Base-by-base conservation (phyloP, 192 early-diverging fungal genomes). In the Rhizophagus clarus region DNA sequence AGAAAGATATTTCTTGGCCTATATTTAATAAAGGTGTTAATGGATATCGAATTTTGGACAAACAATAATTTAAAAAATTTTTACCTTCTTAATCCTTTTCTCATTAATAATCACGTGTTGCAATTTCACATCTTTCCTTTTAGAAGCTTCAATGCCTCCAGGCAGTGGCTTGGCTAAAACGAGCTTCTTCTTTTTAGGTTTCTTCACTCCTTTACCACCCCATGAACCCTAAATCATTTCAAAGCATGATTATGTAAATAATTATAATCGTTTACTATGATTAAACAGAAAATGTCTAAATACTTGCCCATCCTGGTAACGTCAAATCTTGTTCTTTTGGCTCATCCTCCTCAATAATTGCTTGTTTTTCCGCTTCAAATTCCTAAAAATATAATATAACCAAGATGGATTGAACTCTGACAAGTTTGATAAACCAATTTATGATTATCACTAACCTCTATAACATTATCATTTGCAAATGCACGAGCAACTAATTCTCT, bases 71-170 rank as follows among this genome's bases (percentile, higher is more conserved):
- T 26, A 47, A 62, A 47, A 31, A 11, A 26, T 10, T 61, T 24
- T 84, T 68, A 94, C 91, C 90, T 96, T 96, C 83, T 96, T 96
- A 80, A 89, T 83, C 12, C 87, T 82, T 79, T 89, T 94, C 83
- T 99, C 97, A 86, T 94, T 97, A 81, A 99, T 97, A 76, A 99
- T 97, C 11, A 98, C 97, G 85, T 96, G 84, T 32, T 89, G 82
- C 47, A 96, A 81, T 80, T 95, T 94, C 42, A 87, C 85, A 82
- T 96, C 87, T 81, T 92, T 88, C 72, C 89, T 89, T 78, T 92
- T 89, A 80, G 90, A 90, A 34, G 88, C 80, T 37, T 88, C 85
- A 10, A 95, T 80, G 29, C 91, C 92, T 2, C 92, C 91, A 14
- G 88, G 87, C 42, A 85, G 72, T 7, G 87, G 84, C 81, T 88